Conservation (phyloP, 108 stramenopile species). For the Tribonema minus region DNA sequence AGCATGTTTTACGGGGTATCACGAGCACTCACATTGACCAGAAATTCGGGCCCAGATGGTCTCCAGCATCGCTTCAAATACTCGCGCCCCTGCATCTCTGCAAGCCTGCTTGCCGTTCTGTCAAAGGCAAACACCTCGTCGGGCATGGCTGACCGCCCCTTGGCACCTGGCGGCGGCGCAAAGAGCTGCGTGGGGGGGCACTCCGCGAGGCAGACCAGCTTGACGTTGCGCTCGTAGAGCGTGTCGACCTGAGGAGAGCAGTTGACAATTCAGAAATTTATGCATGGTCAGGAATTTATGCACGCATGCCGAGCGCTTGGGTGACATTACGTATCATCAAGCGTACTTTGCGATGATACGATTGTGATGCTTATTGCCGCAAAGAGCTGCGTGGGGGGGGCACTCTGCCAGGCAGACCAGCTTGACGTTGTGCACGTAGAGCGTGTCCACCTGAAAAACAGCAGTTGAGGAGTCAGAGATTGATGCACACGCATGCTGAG, state of each 20-base stretch:
- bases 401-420: slow-evolving; percentile 45
- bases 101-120: slow-evolving; percentile 75
- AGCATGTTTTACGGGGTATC: neutral
- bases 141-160: slow-evolving; percentile 43
- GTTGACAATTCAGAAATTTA: no score
- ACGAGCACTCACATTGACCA: neutral
- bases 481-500: no score
- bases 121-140: slow-evolving; percentile 95
- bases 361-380: no score
- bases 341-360: no score
- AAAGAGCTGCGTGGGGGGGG: no score
- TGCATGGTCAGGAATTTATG: no score
- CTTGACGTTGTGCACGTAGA: slow-evolving; percentile 74
- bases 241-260: no score
- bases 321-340: no score
- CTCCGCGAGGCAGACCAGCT: slow-evolving; percentile 45
- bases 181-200: neutral
- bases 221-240: slow-evolving; percentile 74
- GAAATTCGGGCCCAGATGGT: neutral
- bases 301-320: no score
- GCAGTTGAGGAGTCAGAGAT: no score
- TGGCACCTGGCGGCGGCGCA: slow-evolving; percentile 5
- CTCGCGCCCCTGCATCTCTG: slow-evolving; percentile 78
- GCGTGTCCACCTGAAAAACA: slow-evolving; percentile 86
- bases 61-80: slow-evolving; percentile 58